phyloP scores from a whole-genome alignment of 768 basidiomycete species.

The Punctularia strigosozonata region DNA sequence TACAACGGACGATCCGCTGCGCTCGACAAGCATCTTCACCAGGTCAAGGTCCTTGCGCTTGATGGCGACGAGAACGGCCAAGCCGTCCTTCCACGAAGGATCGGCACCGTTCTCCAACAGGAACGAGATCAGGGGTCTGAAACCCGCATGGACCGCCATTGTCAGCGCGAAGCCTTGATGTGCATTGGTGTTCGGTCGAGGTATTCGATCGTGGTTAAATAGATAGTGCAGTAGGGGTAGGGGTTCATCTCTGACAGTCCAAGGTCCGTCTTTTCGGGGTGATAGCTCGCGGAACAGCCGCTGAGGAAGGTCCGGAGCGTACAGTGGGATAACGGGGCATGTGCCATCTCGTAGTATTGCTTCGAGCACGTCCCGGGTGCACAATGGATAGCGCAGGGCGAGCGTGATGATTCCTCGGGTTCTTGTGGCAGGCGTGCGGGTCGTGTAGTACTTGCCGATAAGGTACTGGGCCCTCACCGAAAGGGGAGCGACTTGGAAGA shows the following conservation, averaged over 20 bases:
- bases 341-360: conserved; percentile 26
- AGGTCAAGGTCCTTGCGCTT: conserved; percentile 51
- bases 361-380: conserved; percentile 28
- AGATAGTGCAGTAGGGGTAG: conserved; percentile 55
- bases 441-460: conserved; percentile 19
- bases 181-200: conserved; percentile 44
- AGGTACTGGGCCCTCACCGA: conserved; percentile 63
- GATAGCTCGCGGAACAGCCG: conserved; percentile 51
- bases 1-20: conserved; percentile 16
- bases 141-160: conserved; percentile 59
- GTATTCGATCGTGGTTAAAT: conserved; percentile 26
- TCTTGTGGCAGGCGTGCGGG: not conserved
- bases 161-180: conserved; percentile 76
- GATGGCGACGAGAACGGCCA: conserved; percentile 73
- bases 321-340: conserved; percentile 3
- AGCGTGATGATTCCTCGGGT: conserved; percentile 24
- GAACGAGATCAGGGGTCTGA: conserved; percentile 53
- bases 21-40: conserved; percentile 69
- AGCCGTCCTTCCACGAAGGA: conserved; percentile 42
- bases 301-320: conserved; percentile 42
- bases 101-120: conserved; percentile 66
- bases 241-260: conserved; percentile 42
- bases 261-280: conserved; percentile 17
- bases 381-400: conserved; percentile 44
- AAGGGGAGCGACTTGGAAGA: conserved; percentile 44